A percentile compares a stretch with the other conserved stretches of the same genome.
phyloP scores from a whole-genome alignment of 1,284 basidiomycete species.

The Puccinia horiana region DNA sequence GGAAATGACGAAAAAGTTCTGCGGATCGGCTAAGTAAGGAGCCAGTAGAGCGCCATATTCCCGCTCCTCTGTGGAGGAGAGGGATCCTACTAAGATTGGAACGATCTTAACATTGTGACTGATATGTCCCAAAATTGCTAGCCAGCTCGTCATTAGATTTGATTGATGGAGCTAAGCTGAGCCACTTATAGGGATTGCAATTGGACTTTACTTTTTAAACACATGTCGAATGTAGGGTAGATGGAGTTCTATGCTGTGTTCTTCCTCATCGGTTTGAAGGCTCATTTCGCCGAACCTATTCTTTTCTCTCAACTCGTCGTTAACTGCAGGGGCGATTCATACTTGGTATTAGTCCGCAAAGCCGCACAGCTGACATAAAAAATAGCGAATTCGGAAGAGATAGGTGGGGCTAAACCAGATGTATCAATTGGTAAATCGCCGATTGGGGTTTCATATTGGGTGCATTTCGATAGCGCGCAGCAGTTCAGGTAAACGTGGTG shows the following conservation, averaged over 20 bases:
- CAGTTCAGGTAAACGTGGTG: slow-evolving; percentile 86
- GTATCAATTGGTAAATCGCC: slow-evolving; percentile 77
- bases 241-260: slow-evolving; percentile 98
- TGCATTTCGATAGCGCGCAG: slow-evolving; percentile 79
- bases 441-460: slow-evolving; percentile 79
- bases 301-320: slow-evolving; percentile 69
- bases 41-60: slow-evolving; percentile 73
- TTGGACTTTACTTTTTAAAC: slow-evolving; percentile 69
- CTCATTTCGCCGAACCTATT: slow-evolving; percentile 74
- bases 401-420: slow-evolving; percentile 64
- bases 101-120: slow-evolving; percentile 78
- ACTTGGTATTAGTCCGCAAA: background rate
- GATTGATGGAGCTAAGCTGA: slow-evolving; percentile 1
- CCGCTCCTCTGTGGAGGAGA: slow-evolving; percentile 67
- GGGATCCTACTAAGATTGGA: slow-evolving; percentile 86
- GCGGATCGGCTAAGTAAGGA: slow-evolving; percentile 72
- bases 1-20: slow-evolving; percentile 86
- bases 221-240: slow-evolving; percentile 86
- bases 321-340: slow-evolving; percentile 63
- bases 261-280: slow-evolving; percentile 76
- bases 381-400: background rate
- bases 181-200: background rate
- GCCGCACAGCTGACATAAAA: background rate
- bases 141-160: background rate
- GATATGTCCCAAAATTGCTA: background rate